Evolutionary conservation across 2,329 filamentous ascomycete species (phyloP), one percentile per base, ranked within the genome.

Genomic region (Fusarium sp.): DNA sequence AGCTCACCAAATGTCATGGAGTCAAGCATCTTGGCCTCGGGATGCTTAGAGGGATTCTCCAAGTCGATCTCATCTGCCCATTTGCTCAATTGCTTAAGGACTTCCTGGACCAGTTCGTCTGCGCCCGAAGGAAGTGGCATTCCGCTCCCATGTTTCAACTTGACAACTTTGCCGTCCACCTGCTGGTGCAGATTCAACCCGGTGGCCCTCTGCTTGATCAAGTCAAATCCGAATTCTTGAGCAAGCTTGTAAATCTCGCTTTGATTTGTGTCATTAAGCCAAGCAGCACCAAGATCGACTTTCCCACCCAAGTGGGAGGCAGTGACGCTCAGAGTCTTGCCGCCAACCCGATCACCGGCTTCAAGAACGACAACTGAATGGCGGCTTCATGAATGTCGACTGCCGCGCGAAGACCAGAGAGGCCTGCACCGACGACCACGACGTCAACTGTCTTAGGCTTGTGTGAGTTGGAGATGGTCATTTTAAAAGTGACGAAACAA

Each of bases 301-400:
- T 63, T 56, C 0, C 65, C 65, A 9, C 51, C 50, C 17, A 57
- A 33, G 32, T 44, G 40, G 8, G 62, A 47, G 3, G 50, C 51
- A 7, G 59, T 24, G 6, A 66, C 40, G 19, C 61, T 61, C 33
- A 63, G 32, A 15, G 65, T 71, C 73, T 86, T 86, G 13, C 85
- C 84, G 1, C 84, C 84, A 1, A 86, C 81, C 0, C 82, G 77
- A 39, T 83, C 77, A 2, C 79, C 75, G 1, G 83, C 83, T 66
- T 86, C 85, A 0, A 86, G 75, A 5, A 86, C 77, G 1, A 82
- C 44, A 26, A 76, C 77, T 0, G 76, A 77, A 11, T 82, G 69
- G 0, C 80, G 4, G 76, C 76, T 4, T 64, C 49, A 4, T 76
- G 62, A 6, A 83, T 54, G 2, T 74, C 67, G 11, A 72, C 57